Percentiles rank a stretch among this genome's conserved stretches.
phyloP scores from a whole-genome alignment of 2,329 filamentous ascomycete species.

The Aspergillus sp. region DNA sequence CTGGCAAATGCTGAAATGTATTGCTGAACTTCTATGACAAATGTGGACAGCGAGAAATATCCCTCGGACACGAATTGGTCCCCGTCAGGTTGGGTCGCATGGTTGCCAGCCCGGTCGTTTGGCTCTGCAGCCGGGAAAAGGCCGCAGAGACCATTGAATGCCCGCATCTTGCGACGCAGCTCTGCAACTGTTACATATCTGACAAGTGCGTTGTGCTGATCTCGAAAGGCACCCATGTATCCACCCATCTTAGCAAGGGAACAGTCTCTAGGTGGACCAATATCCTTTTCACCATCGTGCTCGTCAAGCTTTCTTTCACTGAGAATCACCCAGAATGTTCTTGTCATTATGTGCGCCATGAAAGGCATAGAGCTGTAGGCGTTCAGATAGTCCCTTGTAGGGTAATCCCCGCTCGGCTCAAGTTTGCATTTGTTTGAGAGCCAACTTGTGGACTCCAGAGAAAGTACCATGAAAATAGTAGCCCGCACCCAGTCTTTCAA shows the following conservation, averaged over 20 bases:
- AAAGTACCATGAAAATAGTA: conserved; percentile 25
- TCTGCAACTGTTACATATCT: not conserved
- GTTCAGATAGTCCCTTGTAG: not conserved
- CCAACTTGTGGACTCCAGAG: not conserved
- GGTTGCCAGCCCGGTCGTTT: not conserved
- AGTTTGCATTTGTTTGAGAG: not conserved
- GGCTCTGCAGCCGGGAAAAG: not conserved
- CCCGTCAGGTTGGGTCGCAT: too few species aligned
- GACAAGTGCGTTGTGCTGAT: conserved; percentile 12
- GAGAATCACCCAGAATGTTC: conserved; percentile 17
- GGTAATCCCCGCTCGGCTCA: conserved; percentile 1
- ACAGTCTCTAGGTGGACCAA: not conserved
- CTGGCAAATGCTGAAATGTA: conserved; percentile 19
- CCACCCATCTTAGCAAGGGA: conserved; percentile 14
- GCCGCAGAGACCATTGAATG: not conserved
- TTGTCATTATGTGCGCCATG: conserved; percentile 13
- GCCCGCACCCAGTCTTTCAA: conserved; percentile 34
- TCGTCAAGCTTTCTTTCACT: not conserved
- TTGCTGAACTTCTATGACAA: conserved; percentile 18
- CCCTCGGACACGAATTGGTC: not conserved
- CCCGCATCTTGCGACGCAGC: not conserved
- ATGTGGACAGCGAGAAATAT: conserved; percentile 16
- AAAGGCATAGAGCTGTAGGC: conserved; percentile 9
- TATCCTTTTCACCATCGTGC: not conserved
- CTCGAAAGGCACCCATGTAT: conserved; percentile 7